Percentiles rank a stretch among this genome's conserved stretches.
These are phyloP conservation scores for Parmelia sp. DNA, from an alignment of 495 filamentous ascomycete species.

Conservation along the genomic window DNA sequence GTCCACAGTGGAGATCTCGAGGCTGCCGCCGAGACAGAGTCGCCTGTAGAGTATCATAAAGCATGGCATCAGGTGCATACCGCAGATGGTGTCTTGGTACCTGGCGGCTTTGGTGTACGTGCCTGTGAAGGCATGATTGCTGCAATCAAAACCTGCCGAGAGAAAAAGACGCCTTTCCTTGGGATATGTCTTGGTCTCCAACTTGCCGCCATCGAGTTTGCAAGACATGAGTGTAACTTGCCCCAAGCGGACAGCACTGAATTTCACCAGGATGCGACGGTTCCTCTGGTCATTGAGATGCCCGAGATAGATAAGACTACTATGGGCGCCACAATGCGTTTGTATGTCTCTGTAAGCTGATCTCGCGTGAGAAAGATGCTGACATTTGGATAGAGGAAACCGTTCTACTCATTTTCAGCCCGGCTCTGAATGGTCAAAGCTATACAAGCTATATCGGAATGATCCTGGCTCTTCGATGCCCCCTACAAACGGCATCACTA, in stretches of 20 bases:
- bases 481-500: constrained; percentile 10
- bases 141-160: constrained; percentile 75
- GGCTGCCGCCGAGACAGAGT: constrained; percentile 43
- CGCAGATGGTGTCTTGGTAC: constrained; percentile 52
- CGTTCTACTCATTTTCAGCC: constrained; percentile 69
- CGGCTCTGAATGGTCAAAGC: constrained; percentile 69
- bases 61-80: constrained; percentile 78
- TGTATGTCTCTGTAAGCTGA: constrained; percentile 30
- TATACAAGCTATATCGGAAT: constrained; percentile 67
- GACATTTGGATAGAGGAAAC: constrained; percentile 42
- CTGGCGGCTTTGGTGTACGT: constrained; percentile 77
- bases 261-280: constrained; percentile 47
- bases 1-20: constrained; percentile 84
- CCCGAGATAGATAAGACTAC: constrained; percentile 70
- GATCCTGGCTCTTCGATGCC: constrained; percentile 21
- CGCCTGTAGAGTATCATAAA: constrained; percentile 73
- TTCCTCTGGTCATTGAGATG: constrained; percentile 80
- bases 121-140: constrained; percentile 85
- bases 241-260: constrained; percentile 59
- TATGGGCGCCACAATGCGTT: constrained; percentile 88
- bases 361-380: neutral
- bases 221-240: constrained; percentile 62
- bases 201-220: constrained; percentile 84
- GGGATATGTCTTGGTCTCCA: constrained; percentile 96
- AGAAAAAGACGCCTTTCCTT: constrained; percentile 72